A percentile compares a stretch with the other conserved stretches of the same genome.
Conservation (phyloP, 2,329 filamentous ascomycete genomes). For the Colletotrichum horii region DNA sequence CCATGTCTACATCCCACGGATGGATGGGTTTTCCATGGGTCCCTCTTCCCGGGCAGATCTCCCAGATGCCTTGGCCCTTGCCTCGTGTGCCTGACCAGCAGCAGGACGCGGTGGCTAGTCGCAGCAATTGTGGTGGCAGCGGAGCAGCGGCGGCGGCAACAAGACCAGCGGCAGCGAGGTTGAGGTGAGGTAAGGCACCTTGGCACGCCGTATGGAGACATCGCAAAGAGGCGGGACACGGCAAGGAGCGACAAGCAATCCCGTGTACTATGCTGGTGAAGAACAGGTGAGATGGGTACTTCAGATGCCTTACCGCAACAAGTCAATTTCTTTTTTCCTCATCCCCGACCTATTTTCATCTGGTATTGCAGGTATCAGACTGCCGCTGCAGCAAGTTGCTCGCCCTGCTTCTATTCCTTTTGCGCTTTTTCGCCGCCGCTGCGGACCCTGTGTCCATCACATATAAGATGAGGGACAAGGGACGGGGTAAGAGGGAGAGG, state of each 20-base stretch:
- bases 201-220: background rate
- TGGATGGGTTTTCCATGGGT: slow-evolving; percentile 9
- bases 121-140: background rate
- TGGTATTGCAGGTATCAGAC: background rate
- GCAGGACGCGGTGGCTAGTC: background rate
- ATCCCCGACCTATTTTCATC: background rate
- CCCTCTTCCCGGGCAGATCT: slow-evolving; percentile 21
- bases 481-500: background rate
- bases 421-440: background rate
- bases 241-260: background rate
- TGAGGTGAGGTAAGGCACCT: background rate
- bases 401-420: background rate
- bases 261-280: background rate
- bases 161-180: background rate
- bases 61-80: slow-evolving; percentile 20
- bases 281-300: background rate
- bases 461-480: slow-evolving; percentile 2
- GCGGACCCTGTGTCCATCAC: slow-evolving; percentile 5
- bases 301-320: background rate
- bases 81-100: slow-evolving; percentile 7
- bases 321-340: background rate
- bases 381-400: background rate
- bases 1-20: background rate
- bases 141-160: background rate
- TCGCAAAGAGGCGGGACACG: background rate